Conservation (phyloP, 805 yeast genomes). For the Saturnispora ahearnii region DNA sequence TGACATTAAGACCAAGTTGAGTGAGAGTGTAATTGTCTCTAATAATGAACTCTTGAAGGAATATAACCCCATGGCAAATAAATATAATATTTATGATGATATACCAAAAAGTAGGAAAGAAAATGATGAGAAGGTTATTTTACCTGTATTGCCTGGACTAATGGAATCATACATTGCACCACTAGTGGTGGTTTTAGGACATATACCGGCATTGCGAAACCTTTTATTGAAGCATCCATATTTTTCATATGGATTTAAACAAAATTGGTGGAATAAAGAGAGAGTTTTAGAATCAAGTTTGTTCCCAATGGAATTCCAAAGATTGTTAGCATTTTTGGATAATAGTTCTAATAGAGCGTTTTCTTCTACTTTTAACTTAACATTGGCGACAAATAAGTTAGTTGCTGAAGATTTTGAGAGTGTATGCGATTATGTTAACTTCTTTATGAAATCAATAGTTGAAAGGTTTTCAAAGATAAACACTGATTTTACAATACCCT, state of each 20-base stretch:
- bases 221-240: conserved; percentile 26
- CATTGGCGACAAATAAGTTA: conserved; percentile 24
- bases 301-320: conserved; percentile 31
- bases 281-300: conserved; percentile 20
- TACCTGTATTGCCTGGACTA: conserved; percentile 27
- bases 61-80: conserved; percentile 6
- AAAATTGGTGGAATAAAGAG: conserved; percentile 33
- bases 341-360: conserved; percentile 30
- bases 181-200: conserved; percentile 31
- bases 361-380: conserved; percentile 29
- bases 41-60: not conserved
- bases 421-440: conserved; percentile 22
- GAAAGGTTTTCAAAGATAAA: conserved; percentile 16
- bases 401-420: conserved; percentile 23
- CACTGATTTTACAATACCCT: conserved; percentile 9
- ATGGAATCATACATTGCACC: conserved; percentile 36
- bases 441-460: conserved; percentile 16
- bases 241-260: conserved; percentile 28
- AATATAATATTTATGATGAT: conserved; percentile 27
- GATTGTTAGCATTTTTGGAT: conserved; percentile 31
- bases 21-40: too few species aligned
- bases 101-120: conserved; percentile 20
- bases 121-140: conserved; percentile 25
- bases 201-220: conserved; percentile 28
- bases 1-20: not conserved